Evolutionary conservation across 163 green algal species (phyloP), one percentile per base, ranked within the genome.

Genomic region (Scenedesmus sp.): DNA sequence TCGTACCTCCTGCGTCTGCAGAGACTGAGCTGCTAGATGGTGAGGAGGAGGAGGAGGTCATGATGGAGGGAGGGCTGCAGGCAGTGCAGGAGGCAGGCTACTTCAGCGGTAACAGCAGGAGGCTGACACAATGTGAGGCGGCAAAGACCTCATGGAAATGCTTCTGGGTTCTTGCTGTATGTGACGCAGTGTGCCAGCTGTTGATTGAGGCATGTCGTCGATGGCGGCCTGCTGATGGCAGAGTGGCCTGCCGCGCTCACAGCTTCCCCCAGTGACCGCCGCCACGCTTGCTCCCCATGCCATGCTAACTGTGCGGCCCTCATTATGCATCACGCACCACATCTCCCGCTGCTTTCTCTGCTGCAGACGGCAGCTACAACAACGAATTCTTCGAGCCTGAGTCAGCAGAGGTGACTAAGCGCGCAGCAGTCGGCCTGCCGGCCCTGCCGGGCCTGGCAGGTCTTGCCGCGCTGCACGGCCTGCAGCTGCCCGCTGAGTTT

Each of bases 341-440:
- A 6, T 5, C 70, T 46, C 34, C 34, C 34, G 34, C 34, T 46
- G 34, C 34, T 46, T 46, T 46, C 34, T 46, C 34, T 79, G 70
- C 70, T 79, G 23, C 70, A 79, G 70, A 16, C 52, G 70, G 70
- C 23, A 79, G 16, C 64, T 90, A 90, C 26, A 64, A 64, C 26
- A 64, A 34, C 3, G 74, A 64, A 46, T 90, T 84, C 85, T 90
- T 90, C 84, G 85, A 90, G 62, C 85, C 64, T 15, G 85, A 88
- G 54, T 52, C 23, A 16, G 23, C 82, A 18, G 56, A 82, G 1
- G 23, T 16, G 13, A 82, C 46, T 34, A 82, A 83, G 64, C 62
- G 64, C 12, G 13, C 85, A 52, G 85, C 85, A 52, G 64, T 60
- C 9, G 85, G 85, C 55, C 85, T 90, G 70, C 26, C 84, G 8